Conservation (phyloP, 441 rosid genomes). For the Mallotus japonicus region DNA sequence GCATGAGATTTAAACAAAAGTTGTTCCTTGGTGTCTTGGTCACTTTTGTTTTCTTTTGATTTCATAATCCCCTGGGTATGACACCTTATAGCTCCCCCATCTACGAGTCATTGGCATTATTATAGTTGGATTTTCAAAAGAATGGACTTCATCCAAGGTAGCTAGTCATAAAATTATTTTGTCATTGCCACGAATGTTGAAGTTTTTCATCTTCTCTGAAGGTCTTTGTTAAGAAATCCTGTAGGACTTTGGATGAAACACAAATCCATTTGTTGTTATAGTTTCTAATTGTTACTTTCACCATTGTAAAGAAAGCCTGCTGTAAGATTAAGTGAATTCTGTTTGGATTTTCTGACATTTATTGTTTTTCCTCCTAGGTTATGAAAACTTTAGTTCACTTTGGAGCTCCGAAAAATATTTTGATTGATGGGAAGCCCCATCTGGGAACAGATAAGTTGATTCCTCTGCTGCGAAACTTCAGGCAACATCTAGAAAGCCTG, state of each 20-base stretch:
- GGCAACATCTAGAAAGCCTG: conserved; percentile 68
- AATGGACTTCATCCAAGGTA: neutral
- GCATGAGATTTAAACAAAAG: neutral
- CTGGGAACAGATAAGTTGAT: conserved; percentile 85
- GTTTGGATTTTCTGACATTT: conserved; percentile 1
- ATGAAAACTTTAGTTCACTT: conserved; percentile 87
- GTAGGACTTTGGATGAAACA: neutral
- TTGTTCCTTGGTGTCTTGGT: neutral
- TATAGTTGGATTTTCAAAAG: neutral
- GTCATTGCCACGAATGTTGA: neutral
- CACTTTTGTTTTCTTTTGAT: neutral
- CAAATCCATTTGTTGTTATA: neutral
- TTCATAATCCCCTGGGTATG: neutral
- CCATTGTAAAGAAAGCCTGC: neutral
- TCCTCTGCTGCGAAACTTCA: conserved; percentile 78
- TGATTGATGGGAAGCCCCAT: conserved; percentile 95
- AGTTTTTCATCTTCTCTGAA: neutral
- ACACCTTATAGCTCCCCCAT: neutral
- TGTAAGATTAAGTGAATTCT: neutral
- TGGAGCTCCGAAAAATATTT: conserved; percentile 80
- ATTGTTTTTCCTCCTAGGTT: conserved; percentile 45
- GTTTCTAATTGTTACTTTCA: conserved; percentile 5
- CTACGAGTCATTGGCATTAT: no score
- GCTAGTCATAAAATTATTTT: conserved; percentile 6
- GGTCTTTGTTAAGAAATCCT: neutral